phyloP scores from a whole-genome alignment of 805 yeast species.

The Cyberlindnera subsufficiens region DNA sequence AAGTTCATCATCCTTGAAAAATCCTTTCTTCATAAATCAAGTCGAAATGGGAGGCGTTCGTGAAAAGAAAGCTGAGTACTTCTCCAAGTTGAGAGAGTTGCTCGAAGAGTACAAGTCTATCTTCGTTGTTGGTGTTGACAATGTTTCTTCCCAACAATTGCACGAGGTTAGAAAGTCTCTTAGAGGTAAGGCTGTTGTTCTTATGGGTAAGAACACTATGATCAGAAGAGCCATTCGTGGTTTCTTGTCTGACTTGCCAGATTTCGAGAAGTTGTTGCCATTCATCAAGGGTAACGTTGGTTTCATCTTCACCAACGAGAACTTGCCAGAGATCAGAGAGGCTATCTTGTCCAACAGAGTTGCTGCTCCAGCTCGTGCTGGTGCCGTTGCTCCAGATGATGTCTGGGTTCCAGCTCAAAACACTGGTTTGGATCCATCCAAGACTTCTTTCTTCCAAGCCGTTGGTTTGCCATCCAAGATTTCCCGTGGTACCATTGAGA shows the following conservation, averaged over 20 bases:
- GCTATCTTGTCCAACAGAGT: conserved; percentile 85
- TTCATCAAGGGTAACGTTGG: conserved; percentile 98
- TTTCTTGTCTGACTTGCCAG: conserved; percentile 90
- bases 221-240: conserved; percentile 99
- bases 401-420: conserved; percentile 98
- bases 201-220: conserved; percentile 99
- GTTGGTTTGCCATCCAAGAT: conserved; percentile 99
- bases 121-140: conserved; percentile 99
- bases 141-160: conserved; percentile 99
- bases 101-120: conserved; percentile 96
- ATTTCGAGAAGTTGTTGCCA: conserved; percentile 91
- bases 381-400: conserved; percentile 98
- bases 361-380: conserved; percentile 99
- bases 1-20: conserved; percentile 59
- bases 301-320: conserved; percentile 97
- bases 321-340: conserved; percentile 90
- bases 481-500: conserved; percentile 99
- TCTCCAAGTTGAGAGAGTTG: conserved; percentile 89
- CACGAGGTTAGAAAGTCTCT: conserved; percentile 98
- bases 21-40: conserved; percentile 68
- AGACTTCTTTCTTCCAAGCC: conserved; percentile 99
- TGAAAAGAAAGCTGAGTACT: conserved; percentile 95
- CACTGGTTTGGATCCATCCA: conserved; percentile 99
- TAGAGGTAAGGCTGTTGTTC: conserved; percentile 90
- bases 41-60: conserved; percentile 99